Percentiles rank a stretch among this genome's conserved stretches.
Evolutionary conservation across 2,329 filamentous ascomycete genomes (phyloP).

Genomic region (Rutstroemia sp.): DNA sequence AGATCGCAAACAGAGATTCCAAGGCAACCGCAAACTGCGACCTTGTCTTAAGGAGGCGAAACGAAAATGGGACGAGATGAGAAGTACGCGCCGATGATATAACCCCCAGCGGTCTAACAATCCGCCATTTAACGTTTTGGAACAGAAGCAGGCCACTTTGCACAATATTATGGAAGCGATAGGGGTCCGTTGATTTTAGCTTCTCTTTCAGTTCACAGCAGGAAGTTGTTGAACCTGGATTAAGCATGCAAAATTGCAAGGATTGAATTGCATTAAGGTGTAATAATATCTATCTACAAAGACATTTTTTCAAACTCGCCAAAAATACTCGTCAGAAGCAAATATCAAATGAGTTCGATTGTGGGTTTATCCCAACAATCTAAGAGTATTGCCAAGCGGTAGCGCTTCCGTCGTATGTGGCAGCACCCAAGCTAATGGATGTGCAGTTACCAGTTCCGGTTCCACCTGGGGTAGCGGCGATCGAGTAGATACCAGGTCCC

Average conservation of each 20-base stretch:
- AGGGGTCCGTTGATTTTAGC: no score
- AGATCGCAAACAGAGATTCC: no score
- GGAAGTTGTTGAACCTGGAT: background rate
- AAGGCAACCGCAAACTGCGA: no score
- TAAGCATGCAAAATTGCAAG: background rate
- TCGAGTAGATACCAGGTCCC: background rate
- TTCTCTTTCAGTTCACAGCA: background rate
- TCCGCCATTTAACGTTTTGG: no score
- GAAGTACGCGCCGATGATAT: no score
- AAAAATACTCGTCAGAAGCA: background rate
- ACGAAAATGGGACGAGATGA: no score
- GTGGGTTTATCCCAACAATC: background rate
- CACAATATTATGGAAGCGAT: no score
- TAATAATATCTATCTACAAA: background rate
- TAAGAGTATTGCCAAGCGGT: slow-evolving; percentile 1
- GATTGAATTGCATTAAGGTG: background rate
- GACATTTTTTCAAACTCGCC: background rate
- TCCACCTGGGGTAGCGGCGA: background rate
- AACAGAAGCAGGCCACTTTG: no score
- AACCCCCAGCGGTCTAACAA: no score
- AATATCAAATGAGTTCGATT: background rate
- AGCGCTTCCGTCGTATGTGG: background rate
- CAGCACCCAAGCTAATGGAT: background rate
- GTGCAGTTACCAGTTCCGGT: slow-evolving; percentile 4
- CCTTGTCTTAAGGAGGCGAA: no score